A percentile compares a stretch with the other conserved stretches of the same genome.
Evolutionary conservation across 805 yeast species (phyloP).

Genomic region (Saccharomycopsis javanensis): DNA sequence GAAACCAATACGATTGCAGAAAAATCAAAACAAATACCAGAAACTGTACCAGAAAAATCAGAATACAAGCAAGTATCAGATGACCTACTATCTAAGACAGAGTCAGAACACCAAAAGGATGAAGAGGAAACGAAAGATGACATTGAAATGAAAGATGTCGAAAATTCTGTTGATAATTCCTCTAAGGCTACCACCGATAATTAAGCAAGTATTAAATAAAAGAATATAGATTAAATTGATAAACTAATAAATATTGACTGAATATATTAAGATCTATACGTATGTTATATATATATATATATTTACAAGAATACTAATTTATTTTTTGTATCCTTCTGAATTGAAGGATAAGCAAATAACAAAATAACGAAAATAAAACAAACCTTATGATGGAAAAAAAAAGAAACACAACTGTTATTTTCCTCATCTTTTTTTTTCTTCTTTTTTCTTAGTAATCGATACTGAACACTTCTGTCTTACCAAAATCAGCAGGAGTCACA

Average conservation of each 20-base stretch:
- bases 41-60: not conserved
- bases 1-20: not conserved
- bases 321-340: not conserved
- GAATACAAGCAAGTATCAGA: not conserved
- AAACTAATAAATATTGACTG: not conserved
- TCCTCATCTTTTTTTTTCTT: not conserved
- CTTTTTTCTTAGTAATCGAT: not conserved
- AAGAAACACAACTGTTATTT: too few species aligned
- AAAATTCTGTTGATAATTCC: not conserved
- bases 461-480: slow-evolving; percentile 5
- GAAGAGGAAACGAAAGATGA: not conserved
- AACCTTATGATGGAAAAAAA: not conserved
- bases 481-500: slow-evolving; percentile 12
- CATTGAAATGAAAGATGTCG: not conserved
- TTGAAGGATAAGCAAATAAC: not conserved
- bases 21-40: not conserved
- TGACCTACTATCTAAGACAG: not conserved
- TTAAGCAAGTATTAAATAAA: not conserved
- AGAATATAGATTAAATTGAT: not conserved
- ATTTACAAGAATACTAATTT: not conserved
- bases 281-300: not conserved
- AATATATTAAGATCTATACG: not conserved
- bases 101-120: not conserved
- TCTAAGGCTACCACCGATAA: not conserved
- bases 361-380: not conserved